These are phyloP conservation scores for Botryotinia globosa DNA, from an alignment of 2,329 filamentous ascomycete genomes.

Conservation along the genomic window DNA sequence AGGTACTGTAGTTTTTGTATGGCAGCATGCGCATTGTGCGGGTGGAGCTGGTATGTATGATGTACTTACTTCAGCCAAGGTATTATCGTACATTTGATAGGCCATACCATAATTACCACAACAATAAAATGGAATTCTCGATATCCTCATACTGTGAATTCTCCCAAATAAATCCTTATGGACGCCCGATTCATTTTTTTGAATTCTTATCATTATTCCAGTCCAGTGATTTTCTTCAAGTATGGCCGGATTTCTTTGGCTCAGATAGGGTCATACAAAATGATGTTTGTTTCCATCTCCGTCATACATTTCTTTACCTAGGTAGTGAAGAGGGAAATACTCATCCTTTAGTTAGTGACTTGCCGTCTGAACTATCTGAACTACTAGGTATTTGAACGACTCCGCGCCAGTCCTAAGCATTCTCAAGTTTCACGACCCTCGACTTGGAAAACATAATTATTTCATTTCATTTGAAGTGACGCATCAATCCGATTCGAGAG, in stretches of 20 bases:
- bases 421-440: not conserved
- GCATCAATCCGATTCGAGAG: not conserved
- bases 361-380: not conserved
- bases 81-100: slow-evolving; percentile 3
- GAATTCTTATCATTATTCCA: not conserved
- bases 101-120: slow-evolving; percentile 1
- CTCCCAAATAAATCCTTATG: not conserved
- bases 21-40: not conserved
- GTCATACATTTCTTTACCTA: not conserved
- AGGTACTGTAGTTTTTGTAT: not conserved
- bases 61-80: not conserved
- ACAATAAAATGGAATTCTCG: not conserved
- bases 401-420: not conserved
- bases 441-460: not conserved
- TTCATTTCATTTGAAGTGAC: not conserved
- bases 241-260: not conserved
- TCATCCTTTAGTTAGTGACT: not conserved
- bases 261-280: not conserved
- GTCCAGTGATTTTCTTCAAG: not conserved
- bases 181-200: not conserved
- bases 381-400: not conserved
- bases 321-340: not conserved
- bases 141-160: not conserved
- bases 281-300: not conserved
- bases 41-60: slow-evolving; percentile 2